A percentile compares a stretch with the other conserved stretches of the same genome.
phyloP scores from a whole-genome alignment of 352 stramenopile species.

The Pythium vanterpoolii region DNA sequence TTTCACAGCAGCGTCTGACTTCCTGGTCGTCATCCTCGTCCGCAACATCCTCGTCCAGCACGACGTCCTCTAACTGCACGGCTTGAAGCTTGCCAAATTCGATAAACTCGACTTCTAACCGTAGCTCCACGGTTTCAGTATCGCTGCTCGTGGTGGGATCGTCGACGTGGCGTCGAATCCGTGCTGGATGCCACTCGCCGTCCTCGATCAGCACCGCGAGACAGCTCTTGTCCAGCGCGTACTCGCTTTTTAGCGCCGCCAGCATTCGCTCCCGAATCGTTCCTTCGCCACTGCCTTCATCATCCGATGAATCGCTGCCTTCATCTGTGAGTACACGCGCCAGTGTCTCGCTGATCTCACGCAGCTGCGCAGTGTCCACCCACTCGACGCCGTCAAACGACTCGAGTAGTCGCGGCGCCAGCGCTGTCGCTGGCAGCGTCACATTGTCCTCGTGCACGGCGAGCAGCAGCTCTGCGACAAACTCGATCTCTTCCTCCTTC shows the following conservation, averaged over 20 bases:
- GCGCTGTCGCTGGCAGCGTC: conserved; percentile 11
- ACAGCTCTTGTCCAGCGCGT: conserved; percentile 55
- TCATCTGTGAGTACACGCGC: conserved; percentile 11
- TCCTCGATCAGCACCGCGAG: conserved; percentile 70
- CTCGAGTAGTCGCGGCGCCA: conserved; percentile 33
- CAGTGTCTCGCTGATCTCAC: conserved; percentile 5
- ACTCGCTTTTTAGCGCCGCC: conserved; percentile 35
- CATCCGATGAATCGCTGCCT: neutral
- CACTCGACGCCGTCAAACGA: conserved; percentile 44
- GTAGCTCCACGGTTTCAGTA: conserved; percentile 18
- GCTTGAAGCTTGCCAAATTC: conserved; percentile 78
- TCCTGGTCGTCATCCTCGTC: conserved; percentile 39
- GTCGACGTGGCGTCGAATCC: conserved; percentile 43
- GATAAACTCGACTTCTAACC: conserved; percentile 67
- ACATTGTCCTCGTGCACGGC: conserved; percentile 39
- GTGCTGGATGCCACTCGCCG: conserved; percentile 65
- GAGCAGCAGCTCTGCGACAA: conserved; percentile 59
- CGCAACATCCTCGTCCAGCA: conserved; percentile 60
- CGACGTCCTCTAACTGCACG: conserved; percentile 47
- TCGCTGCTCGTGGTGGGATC: neutral
- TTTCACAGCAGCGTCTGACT: conserved; percentile 52
- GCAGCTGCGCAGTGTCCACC: conserved; percentile 23
- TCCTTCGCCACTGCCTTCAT: conserved; percentile 25
- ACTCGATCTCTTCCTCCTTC: conserved; percentile 54
- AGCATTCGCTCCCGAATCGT: conserved; percentile 13